Conservation (phyloP, 2,329 filamentous ascomycete species). For the Helminthosporium solani region DNA sequence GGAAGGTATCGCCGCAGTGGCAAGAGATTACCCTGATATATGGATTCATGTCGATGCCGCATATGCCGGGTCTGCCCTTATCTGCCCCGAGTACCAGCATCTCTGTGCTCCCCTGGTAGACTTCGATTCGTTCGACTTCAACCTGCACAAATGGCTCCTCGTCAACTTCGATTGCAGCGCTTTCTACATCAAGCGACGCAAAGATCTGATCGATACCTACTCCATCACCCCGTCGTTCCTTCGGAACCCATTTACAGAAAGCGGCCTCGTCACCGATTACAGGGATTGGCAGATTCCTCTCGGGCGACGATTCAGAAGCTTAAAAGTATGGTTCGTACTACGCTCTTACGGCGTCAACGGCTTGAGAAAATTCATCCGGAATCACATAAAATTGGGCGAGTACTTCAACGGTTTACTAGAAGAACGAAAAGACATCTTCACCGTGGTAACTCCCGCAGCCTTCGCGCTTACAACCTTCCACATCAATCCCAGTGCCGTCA, state of each 20-base stretch:
- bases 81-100: conserved; percentile 77
- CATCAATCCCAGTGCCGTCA: conserved; percentile 42
- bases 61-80: conserved; percentile 82
- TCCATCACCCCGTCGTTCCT: conserved; percentile 80
- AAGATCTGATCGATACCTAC: conserved; percentile 76
- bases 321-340: conserved; percentile 96
- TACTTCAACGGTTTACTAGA: conserved; percentile 64
- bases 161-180: conserved; percentile 85
- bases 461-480: conserved; percentile 83
- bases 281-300: conserved; percentile 97
- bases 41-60: conserved; percentile 96
- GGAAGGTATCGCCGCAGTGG: conserved; percentile 61
- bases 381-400: conserved; percentile 69
- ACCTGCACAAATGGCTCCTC: conserved; percentile 97
- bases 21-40: conserved; percentile 59
- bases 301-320: conserved; percentile 78
- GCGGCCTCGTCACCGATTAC: conserved; percentile 87
- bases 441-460: conserved; percentile 69
- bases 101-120: conserved; percentile 61
- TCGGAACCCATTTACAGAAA: conserved; percentile 76
- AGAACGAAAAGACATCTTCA: conserved; percentile 67
- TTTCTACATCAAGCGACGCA: conserved; percentile 73
- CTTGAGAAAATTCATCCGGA: conserved; percentile 70
- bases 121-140: conserved; percentile 90
- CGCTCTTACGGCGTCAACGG: conserved; percentile 78